Percentiles rank a stretch among this genome's conserved stretches.
Evolutionary conservation across 108 stramenopile species (phyloP).

Genomic region (Epithemia pelagica): DNA sequence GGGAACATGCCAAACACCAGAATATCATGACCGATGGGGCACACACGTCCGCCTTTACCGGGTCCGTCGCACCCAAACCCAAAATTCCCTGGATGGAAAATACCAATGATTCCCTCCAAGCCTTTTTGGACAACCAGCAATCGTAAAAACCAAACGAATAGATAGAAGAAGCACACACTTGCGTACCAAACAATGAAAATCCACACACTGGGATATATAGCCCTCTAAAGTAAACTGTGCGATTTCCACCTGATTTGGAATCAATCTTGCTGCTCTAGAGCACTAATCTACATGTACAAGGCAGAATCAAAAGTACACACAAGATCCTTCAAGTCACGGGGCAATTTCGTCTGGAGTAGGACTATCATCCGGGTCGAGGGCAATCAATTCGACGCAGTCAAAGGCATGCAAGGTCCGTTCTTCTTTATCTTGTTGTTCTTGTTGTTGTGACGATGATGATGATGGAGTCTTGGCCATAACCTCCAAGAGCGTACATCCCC

Average conservation of each 20-base stretch:
- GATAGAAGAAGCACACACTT: neutral
- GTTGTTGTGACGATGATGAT: neutral
- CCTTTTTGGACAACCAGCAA: neutral
- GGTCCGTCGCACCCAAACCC: neutral
- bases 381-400: neutral
- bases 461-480: neutral
- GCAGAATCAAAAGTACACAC: no score
- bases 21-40: conserved; percentile 8
- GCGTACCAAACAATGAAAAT: no score
- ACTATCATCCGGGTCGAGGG: neutral
- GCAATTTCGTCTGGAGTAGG: no score
- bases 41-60: conserved; percentile 9
- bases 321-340: no score
- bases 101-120: neutral
- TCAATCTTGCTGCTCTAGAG: no score
- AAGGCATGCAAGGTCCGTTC: neutral
- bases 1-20: conserved; percentile 14
- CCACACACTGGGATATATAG: no score
- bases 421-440: neutral
- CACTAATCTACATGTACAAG: no score
- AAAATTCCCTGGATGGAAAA: neutral
- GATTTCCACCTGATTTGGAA: no score
- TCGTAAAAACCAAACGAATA: neutral
- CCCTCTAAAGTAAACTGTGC: no score
- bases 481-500: neutral